Evolutionary conservation across 2,329 filamentous ascomycete genomes (phyloP).

Genomic region (Microdochium trichocladiopsis): DNA sequence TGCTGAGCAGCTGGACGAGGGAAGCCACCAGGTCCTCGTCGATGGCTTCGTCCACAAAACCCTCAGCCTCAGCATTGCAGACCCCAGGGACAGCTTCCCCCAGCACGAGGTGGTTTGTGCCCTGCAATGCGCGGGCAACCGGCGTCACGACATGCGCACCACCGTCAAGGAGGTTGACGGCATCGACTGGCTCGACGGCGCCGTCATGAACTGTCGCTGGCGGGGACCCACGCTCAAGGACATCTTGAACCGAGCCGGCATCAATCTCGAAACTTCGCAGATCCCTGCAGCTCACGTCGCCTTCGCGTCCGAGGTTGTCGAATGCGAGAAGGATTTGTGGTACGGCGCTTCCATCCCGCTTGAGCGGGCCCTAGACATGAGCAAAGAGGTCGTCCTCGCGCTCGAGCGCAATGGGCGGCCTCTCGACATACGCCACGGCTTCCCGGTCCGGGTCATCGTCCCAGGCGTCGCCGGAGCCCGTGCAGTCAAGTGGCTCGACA

Average conservation of each 20-base stretch:
- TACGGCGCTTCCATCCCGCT: conserved; percentile 50
- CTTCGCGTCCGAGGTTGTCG: conserved; percentile 44
- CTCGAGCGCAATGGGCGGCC: conserved; percentile 43
- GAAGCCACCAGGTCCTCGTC: conserved; percentile 27
- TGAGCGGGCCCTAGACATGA: conserved; percentile 30
- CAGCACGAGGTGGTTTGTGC: conserved; percentile 50
- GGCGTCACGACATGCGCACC: conserved; percentile 54
- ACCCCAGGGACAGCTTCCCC: conserved; percentile 31
- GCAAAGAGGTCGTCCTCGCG: conserved; percentile 38
- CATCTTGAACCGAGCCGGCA: conserved; percentile 37
- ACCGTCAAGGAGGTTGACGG: conserved; percentile 50
- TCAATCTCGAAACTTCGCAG: conserved; percentile 21
- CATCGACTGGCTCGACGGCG: conserved; percentile 53
- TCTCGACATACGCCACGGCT: conserved; percentile 40
- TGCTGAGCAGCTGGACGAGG: conserved; percentile 25
- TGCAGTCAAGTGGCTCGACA: conserved; percentile 49
- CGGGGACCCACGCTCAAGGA: conserved; percentile 44
- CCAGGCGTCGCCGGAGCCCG: conserved; percentile 46
- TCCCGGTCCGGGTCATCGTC: conserved; percentile 41
- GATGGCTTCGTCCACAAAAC: conserved; percentile 2
- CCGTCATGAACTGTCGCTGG: conserved; percentile 55
- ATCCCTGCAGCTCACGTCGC: conserved; percentile 35
- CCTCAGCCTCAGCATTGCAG: conserved; percentile 3
- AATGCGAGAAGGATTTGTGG: conserved; percentile 49
- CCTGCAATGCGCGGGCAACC: conserved; percentile 53